phyloP scores from a whole-genome alignment of 2,329 filamentous ascomycete genomes.

The Penicillium sp. region DNA sequence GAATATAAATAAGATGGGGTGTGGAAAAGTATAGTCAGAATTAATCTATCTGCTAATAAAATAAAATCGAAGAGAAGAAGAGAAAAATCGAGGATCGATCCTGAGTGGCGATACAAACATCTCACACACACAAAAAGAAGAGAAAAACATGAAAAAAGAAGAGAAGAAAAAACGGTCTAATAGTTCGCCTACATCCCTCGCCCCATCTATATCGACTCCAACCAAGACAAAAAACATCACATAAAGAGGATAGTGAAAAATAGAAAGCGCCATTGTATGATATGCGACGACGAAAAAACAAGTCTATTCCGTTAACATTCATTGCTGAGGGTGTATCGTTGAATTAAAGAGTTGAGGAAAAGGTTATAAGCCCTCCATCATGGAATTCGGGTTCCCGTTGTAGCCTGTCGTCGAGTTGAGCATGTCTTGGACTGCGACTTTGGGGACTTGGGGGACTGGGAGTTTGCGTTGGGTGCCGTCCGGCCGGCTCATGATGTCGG shows the following conservation, averaged over 20 bases:
- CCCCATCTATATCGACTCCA: not conserved
- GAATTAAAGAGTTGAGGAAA: not conserved
- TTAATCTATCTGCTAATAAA: not conserved
- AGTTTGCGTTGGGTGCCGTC: slow-evolving; percentile 87
- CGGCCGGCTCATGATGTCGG: slow-evolving; percentile 85
- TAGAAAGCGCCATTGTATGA: not conserved
- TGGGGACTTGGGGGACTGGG: slow-evolving; percentile 82
- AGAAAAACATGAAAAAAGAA: not conserved
- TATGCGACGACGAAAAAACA: not conserved
- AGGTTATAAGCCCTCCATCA: slow-evolving; percentile 53
- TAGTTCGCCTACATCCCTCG: no score
- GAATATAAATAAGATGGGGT: not conserved
- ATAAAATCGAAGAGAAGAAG: not conserved
- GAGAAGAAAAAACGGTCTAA: not conserved
- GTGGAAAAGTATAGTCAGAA: not conserved
- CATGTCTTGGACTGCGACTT: slow-evolving; percentile 82
- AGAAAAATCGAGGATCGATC: not conserved
- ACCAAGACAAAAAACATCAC: not conserved
- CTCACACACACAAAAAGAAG: no score
- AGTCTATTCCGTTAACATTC: slow-evolving; percentile 9
- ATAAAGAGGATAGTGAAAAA: not conserved
- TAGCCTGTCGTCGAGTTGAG: slow-evolving; percentile 65
- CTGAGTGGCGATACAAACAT: not conserved
- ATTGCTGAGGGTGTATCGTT: slow-evolving; percentile 5
- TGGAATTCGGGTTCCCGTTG: slow-evolving; percentile 71